Evolutionary conservation across 139 green algal genomes (phyloP), one percentile per base, ranked within the genome.

Genomic region (Chlamydomonas incerta): DNA sequence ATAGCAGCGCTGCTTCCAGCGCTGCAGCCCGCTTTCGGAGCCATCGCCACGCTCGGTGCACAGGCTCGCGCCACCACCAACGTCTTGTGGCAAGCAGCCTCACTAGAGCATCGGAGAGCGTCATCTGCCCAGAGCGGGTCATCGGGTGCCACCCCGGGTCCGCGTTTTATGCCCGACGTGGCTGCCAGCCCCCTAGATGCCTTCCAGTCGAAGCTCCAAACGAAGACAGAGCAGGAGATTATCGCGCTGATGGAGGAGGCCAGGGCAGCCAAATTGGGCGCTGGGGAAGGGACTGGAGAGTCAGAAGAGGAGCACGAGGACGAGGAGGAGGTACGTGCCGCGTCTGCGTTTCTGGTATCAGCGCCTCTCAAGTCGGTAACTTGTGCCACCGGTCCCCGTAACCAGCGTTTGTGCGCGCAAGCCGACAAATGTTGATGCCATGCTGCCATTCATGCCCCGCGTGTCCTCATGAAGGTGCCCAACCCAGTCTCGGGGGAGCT

Each of bases 401-500:
- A 57, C 50, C 14, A 20, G 50, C 50, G 11, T 57, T n/a, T n/a
- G n/a, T 57, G 50, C 50, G 50, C 50, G 10, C 11, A 14, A 10
- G 11, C 11, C 50, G 14, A 57, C 50, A 10, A 14, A 10, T 57
- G 50, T 14, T 10, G 11, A 57, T 57, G 50, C 14, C 11, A 14
- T 14, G 11, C 34, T 52, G 65, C 5, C n/a, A 4, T n/a, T n/a
- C n/a, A n/a, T n/a, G n/a, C n/a, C n/a, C n/a, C n/a, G n/a, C n/a
- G n/a, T n/a, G n/a, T n/a, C n/a, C n/a, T 31, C 3, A 37, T 68
- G 33, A 37, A 83, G 77, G n/a, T 50, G 20, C 37, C 46, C 20
- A 83, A 83, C 41, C 77, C 77, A 4, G n/a, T 34, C 28, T 74
- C 77, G 15, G 77, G 77, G 1, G 77, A 83, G 29, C 18, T 83